A percentile compares a stretch with the other conserved stretches of the same genome.
These are phyloP conservation scores for Camellia oleifera DNA, from an alignment of 179 eudicot species.

Conservation along the genomic window DNA sequence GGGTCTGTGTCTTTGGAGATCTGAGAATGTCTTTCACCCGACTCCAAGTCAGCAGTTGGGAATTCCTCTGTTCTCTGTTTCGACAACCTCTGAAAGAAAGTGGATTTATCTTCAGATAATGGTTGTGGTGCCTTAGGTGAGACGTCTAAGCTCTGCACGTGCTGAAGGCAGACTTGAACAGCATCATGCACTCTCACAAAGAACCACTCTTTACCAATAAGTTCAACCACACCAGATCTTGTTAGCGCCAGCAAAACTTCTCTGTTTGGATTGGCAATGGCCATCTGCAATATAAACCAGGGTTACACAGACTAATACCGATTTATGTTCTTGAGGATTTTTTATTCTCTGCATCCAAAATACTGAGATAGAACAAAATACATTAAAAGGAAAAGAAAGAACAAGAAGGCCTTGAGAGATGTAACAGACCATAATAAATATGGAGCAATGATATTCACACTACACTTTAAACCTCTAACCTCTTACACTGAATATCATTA, in stretches of 20 bases:
- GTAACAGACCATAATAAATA: too few relatives aligned
- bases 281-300: slow-evolving; percentile 46
- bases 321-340: background rate
- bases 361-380: background rate
- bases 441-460: too few relatives aligned
- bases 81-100: slow-evolving; percentile 40
- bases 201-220: slow-evolving; percentile 93
- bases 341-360: background rate
- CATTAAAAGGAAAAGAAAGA: background rate
- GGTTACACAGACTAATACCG: background rate
- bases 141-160: slow-evolving; percentile 50
- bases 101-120: slow-evolving; percentile 31
- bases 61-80: slow-evolving; percentile 47
- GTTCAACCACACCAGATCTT: slow-evolving; percentile 71
- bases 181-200: slow-evolving; percentile 98
- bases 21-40: slow-evolving; percentile 36
- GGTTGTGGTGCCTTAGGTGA: slow-evolving; percentile 32
- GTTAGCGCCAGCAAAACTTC: slow-evolving; percentile 76
- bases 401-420: background rate
- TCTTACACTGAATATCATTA: too few relatives aligned
- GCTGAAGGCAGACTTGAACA: slow-evolving; percentile 87
- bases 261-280: slow-evolving; percentile 81
- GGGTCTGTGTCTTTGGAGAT: slow-evolving; percentile 33
- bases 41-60: slow-evolving; percentile 51
- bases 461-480: too few relatives aligned